These are phyloP conservation scores for Sporisorium graminicola DNA, from an alignment of 1,284 basidiomycete genomes.

Conservation along the genomic window DNA sequence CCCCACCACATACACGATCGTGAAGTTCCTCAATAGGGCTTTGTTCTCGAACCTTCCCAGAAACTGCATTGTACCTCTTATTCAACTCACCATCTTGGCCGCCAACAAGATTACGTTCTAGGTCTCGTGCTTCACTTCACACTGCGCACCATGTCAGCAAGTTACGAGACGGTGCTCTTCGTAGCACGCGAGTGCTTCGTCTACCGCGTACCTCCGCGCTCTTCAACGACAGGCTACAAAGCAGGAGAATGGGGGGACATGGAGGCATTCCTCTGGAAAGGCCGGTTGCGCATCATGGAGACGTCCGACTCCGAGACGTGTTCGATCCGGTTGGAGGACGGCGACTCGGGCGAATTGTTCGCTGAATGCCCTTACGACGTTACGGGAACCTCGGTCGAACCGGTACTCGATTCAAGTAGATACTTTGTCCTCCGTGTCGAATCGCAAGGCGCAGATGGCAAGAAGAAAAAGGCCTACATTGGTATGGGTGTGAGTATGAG, in stretches of 20 bases:
- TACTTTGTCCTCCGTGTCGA: conserved; percentile 94
- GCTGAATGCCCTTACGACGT: conserved; percentile 90
- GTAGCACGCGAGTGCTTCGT: conserved; percentile 86
- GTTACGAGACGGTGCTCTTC: conserved; percentile 83
- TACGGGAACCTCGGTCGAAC: conserved; percentile 84
- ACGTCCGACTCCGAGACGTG: conserved; percentile 62
- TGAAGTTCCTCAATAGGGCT: neutral
- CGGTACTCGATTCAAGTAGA: conserved; percentile 93
- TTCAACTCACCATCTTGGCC: neutral
- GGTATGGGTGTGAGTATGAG: conserved; percentile 64
- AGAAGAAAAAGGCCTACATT: conserved; percentile 63
- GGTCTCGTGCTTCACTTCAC: no score
- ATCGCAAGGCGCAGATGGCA: conserved; percentile 56
- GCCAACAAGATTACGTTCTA: neutral
- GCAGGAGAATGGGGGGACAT: conserved; percentile 77
- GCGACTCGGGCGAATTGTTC: conserved; percentile 76
- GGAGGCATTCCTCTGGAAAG: conserved; percentile 85
- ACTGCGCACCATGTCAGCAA: conserved; percentile 19
- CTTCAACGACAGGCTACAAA: conserved; percentile 74
- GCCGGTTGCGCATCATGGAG: conserved; percentile 85
- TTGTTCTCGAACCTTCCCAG: neutral
- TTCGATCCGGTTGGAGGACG: conserved; percentile 65
- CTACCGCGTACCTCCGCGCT: conserved; percentile 76
- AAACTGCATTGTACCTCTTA: neutral
- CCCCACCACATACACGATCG: neutral